Conservation (phyloP, 148 eudicot genomes). For the Arctostaphylos glauca region DNA sequence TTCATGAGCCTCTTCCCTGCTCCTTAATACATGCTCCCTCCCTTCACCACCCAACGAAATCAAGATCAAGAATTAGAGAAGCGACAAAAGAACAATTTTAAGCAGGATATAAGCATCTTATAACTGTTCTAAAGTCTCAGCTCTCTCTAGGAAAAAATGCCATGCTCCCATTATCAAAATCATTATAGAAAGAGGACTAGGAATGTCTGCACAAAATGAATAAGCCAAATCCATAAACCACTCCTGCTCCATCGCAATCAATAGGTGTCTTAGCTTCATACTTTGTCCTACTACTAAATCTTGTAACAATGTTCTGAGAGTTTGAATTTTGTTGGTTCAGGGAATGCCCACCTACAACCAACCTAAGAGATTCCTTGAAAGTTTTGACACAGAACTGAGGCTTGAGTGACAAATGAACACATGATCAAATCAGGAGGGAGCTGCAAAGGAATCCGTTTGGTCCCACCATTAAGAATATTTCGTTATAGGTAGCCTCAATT, state of each 20-base stretch:
- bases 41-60: slow-evolving; percentile 27
- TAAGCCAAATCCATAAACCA: background rate
- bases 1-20: slow-evolving; percentile 50
- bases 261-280: background rate
- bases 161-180: background rate
- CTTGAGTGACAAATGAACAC: no score
- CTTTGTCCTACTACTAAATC: background rate
- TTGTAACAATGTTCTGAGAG: background rate
- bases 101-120: background rate
- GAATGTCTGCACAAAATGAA: background rate
- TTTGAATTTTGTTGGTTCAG: background rate
- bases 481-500: no score
- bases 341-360: background rate
- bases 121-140: background rate
- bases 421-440: no score
- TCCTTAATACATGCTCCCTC: slow-evolving; percentile 51
- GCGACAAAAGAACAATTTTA: background rate
- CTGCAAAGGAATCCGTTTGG: no score
- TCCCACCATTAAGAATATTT: no score
- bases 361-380: background rate
- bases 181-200: no score
- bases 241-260: no score
- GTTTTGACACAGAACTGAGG: no score
- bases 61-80: background rate
- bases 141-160: background rate